These are phyloP conservation scores for Trichoderma gamsii DNA, from an alignment of 495 filamentous ascomycete species.

Conservation along the genomic window DNA sequence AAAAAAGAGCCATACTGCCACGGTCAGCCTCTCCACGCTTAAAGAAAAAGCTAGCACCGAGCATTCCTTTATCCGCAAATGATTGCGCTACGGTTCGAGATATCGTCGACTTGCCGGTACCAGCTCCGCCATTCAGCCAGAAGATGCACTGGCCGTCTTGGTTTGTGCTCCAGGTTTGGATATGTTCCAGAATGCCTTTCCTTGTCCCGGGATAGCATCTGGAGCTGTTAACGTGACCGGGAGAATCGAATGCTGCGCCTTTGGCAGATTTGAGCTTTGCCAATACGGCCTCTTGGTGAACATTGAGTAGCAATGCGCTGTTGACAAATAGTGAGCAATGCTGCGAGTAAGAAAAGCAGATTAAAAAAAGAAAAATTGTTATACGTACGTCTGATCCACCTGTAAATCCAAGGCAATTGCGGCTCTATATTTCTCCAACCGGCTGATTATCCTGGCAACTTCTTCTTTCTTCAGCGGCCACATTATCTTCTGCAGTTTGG, in stretches of 20 bases:
- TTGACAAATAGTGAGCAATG: not conserved
- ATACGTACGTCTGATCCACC: not conserved
- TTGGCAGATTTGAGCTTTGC: slow-evolving; percentile 16
- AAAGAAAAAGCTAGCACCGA: slow-evolving; percentile 47
- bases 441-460: not conserved
- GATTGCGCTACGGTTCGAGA: slow-evolving; percentile 33
- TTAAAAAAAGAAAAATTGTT: not conserved
- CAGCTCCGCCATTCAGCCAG: slow-evolving; percentile 42
- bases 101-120: slow-evolving; percentile 45
- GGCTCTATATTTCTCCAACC: not conserved
- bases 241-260: slow-evolving; percentile 24
- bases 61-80: slow-evolving; percentile 20
- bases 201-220: slow-evolving; percentile 24
- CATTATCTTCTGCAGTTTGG: not conserved
- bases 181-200: slow-evolving; percentile 21
- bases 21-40: slow-evolving; percentile 41
- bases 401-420: not conserved
- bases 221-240: slow-evolving; percentile 23
- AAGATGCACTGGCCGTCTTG: slow-evolving; percentile 28
- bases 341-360: not conserved
- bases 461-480: not conserved
- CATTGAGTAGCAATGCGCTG: not conserved
- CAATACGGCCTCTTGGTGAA: not conserved
- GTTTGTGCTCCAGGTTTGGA: slow-evolving; percentile 15
- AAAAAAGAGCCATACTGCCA: slow-evolving; percentile 34